Evolutionary conservation across 257 asterid species (phyloP), one percentile per base, ranked within the genome.

Genomic region (Ilex aquifolium): DNA sequence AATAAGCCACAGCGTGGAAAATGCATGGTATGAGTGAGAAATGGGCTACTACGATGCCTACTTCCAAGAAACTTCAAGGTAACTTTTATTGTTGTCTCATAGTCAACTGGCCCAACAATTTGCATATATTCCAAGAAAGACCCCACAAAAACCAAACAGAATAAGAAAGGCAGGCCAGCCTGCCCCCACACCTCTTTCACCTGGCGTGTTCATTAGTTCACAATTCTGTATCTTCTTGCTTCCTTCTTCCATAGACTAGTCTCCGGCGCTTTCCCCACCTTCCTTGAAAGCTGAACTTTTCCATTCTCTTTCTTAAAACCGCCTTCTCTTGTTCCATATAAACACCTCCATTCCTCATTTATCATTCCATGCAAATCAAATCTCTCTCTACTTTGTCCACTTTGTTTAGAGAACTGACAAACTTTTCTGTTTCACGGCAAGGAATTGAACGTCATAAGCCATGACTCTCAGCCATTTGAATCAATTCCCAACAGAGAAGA

Each of bases 381-480:
- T 12, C 56, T 66, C 27, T 66, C 16, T 10, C 55, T 44, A 49
- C 63, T 13, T 29, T 54, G 30, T 1, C 31, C 31, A 44, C 53
- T 7, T 31, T 58, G 6, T 59, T 60, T 56, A 56, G 70, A 75
- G 40, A 32, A 48, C 73, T 59, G 61, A 1, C 32, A 70, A 48
- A 30, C 21, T 48, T 5, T 30, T n/a, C 36, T 59, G 17, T 50
- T 29, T 53, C 44, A 32, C 7, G 1, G 27, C 14, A 10, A 15
- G 48, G 8, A 64, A 21, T 21, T 21, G 14, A 52, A 59, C 48
- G 31, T 68, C 16, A 31, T 21, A 57, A 68, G 40, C 65, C 75
- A 82, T 80, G 87, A 72, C 76, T 60, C 39, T 72, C 6, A 62
- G 10, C 62, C 62, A 69, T 59, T 30, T 75, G 5, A 66, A 32